phyloP scores from a whole-genome alignment of 140 eudicot genomes.

The Ambrosia hybrid region DNA sequence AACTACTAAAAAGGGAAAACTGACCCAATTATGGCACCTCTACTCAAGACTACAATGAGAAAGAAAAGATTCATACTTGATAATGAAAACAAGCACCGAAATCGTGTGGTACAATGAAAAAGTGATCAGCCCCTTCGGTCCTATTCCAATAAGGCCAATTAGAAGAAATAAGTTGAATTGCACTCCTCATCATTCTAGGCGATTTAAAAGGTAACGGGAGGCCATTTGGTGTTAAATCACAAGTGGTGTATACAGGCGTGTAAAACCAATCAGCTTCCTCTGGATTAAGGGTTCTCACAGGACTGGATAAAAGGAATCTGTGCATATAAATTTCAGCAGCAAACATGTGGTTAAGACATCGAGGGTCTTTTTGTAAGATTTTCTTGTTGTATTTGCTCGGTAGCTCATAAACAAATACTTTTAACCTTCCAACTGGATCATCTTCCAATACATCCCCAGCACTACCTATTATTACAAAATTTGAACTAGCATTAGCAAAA shows the following conservation, averaged over 20 bases:
- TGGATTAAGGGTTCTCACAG: slow-evolving; percentile 93
- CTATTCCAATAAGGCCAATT: slow-evolving; percentile 99
- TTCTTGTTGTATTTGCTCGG: slow-evolving; percentile 99
- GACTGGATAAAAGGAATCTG: slow-evolving; percentile 83
- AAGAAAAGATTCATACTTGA: slow-evolving; percentile 45
- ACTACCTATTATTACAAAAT: slow-evolving; percentile 59
- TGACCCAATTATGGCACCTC: not conserved
- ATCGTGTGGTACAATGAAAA: slow-evolving; percentile 89
- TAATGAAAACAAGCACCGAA: slow-evolving; percentile 97
- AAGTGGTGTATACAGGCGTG: slow-evolving; percentile 90
- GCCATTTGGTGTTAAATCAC: slow-evolving; percentile 91
- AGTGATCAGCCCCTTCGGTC: slow-evolving; percentile 97
- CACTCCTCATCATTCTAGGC: slow-evolving; percentile 98
- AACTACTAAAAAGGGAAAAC: not conserved
- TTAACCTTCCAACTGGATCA: slow-evolving; percentile 88
- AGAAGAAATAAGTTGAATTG: slow-evolving; percentile 85
- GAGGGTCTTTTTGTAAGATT: slow-evolving; percentile 81
- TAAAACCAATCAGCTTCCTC: slow-evolving; percentile 99
- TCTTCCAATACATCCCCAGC: slow-evolving; percentile 99
- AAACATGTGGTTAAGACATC: slow-evolving; percentile 95
- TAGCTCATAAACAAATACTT: slow-evolving; percentile 90
- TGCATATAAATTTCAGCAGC: slow-evolving; percentile 98
- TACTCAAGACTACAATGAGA: slow-evolving; percentile 5
- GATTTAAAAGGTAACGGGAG: slow-evolving; percentile 96
- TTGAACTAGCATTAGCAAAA: slow-evolving; percentile 10